Percentiles rank a stretch among this genome's conserved stretches.
phyloP scores from a whole-genome alignment of 208 protist genomes.

The Crithidia fasciculata region DNA sequence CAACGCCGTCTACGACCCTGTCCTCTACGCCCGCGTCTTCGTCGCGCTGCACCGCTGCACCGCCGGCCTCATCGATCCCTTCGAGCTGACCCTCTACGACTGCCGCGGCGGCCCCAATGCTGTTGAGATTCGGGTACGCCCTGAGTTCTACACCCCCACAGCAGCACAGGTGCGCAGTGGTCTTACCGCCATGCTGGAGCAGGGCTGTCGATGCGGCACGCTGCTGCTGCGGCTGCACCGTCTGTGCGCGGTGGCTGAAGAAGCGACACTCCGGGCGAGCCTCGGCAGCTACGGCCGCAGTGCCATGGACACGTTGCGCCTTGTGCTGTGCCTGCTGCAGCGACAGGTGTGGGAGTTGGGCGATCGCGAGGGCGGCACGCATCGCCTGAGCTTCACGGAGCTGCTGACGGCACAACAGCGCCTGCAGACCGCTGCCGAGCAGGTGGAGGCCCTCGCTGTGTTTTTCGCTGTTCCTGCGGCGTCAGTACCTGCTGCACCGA shows the following conservation, averaged over 20 bases:
- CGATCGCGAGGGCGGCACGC: slow-evolving; percentile 50
- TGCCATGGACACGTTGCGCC: slow-evolving; percentile 60
- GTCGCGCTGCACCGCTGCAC: slow-evolving; percentile 73
- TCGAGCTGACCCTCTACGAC: slow-evolving; percentile 41
- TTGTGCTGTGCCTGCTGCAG: slow-evolving; percentile 44
- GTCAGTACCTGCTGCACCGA: background rate
- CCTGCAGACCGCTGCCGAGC: slow-evolving; percentile 41
- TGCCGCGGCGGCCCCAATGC: slow-evolving; percentile 8
- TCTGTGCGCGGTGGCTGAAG: slow-evolving; percentile 55
- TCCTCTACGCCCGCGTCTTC: slow-evolving; percentile 63
- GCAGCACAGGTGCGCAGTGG: slow-evolving; percentile 19
- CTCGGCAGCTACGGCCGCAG: slow-evolving; percentile 83
- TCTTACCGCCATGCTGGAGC: slow-evolving; percentile 56
- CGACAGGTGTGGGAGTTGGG: slow-evolving; percentile 54
- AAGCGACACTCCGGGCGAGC: slow-evolving; percentile 36
- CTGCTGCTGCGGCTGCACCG: slow-evolving; percentile 63
- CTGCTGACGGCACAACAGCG: slow-evolving; percentile 57
- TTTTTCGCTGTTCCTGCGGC: slow-evolving; percentile 50
- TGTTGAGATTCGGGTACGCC: slow-evolving; percentile 22
- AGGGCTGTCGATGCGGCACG: slow-evolving; percentile 75
- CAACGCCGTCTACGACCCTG: slow-evolving; percentile 39
- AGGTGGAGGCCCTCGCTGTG: slow-evolving; percentile 57
- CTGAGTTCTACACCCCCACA: slow-evolving; percentile 18
- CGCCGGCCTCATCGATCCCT: slow-evolving; percentile 68
- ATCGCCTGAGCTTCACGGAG: slow-evolving; percentile 56